Evolutionary conservation across 2,329 filamentous ascomycete genomes (phyloP).

Genomic region (Beauveria australis): DNA sequence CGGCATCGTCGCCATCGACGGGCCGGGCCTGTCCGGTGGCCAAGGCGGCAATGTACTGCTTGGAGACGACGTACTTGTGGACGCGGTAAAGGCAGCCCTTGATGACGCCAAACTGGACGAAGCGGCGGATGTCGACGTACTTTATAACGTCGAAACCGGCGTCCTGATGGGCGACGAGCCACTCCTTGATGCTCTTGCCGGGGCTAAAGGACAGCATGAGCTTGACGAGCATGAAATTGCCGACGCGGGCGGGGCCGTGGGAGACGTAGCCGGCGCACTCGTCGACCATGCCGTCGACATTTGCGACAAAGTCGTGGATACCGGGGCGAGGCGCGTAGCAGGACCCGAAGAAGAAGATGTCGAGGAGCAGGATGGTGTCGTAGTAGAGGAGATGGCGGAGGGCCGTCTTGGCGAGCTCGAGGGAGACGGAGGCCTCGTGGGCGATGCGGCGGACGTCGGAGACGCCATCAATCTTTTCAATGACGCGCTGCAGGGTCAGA

Average conservation of each 20-base stretch:
- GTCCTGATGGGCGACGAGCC: constrained; percentile 69
- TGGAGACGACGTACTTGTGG: constrained; percentile 78
- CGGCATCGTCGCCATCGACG: constrained; percentile 21
- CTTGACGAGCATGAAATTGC: constrained; percentile 62
- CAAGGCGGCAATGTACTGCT: constrained; percentile 49
- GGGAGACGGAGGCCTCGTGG: constrained; percentile 73
- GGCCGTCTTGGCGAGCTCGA: constrained; percentile 77
- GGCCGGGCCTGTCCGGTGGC: constrained; percentile 45
- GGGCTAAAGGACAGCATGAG: constrained; percentile 81
- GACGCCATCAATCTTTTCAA: constrained; percentile 82
- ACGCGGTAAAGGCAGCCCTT: constrained; percentile 91
- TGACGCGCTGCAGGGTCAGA: constrained; percentile 68
- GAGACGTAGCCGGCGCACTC: constrained; percentile 85
- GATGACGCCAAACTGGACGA: constrained; percentile 93
- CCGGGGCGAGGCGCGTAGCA: constrained; percentile 78
- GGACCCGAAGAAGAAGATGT: constrained; percentile 89
- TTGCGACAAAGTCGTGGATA: constrained; percentile 70
- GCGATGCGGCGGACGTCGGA: constrained; percentile 85
- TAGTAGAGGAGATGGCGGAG: constrained; percentile 89
- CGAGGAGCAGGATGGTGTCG: constrained; percentile 79
- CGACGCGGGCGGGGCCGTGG: constrained; percentile 33
- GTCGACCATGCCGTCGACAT: constrained; percentile 66
- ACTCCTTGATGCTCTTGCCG: constrained; percentile 77
- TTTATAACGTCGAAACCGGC: constrained; percentile 56
- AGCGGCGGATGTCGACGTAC: constrained; percentile 77